Evolutionary conservation across 2,329 filamentous ascomycete genomes (phyloP).

Genomic region (Fusarium annulatum): DNA sequence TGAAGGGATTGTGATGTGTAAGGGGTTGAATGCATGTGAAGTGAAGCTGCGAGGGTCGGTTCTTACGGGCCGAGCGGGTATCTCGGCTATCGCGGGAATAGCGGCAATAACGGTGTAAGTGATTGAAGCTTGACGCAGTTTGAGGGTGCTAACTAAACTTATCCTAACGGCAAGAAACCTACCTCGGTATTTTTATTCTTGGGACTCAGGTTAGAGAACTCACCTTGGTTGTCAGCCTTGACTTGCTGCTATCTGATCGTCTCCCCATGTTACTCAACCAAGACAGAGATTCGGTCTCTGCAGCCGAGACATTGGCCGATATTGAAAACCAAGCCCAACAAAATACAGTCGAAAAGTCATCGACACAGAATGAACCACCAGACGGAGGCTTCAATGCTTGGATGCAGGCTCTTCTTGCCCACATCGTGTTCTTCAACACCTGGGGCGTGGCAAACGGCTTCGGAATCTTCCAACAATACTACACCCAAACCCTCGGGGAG

Average conservation of each 20-base stretch:
- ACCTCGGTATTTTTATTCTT: not conserved
- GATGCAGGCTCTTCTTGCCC: slow-evolving; percentile 49
- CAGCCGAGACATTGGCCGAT: slow-evolving; percentile 10
- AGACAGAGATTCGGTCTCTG: not conserved
- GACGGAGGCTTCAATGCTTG: slow-evolving; percentile 43
- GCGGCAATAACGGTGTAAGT: not conserved
- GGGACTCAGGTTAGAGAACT: rapidly evolving
- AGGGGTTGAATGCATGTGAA: not conserved
- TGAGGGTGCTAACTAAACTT: not conserved
- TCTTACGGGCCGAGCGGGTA: slow-evolving; percentile 29
- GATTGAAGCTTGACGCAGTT: not conserved
- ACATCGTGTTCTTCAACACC: slow-evolving; percentile 56
- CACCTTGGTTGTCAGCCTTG: no score
- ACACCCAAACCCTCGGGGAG: slow-evolving; percentile 49
- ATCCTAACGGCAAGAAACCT: no score
- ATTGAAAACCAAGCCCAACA: slow-evolving; percentile 2
- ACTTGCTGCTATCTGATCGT: rapidly evolving
- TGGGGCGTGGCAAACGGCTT: slow-evolving; percentile 61
- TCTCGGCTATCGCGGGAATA: slow-evolving; percentile 10
- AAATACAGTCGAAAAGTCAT: not conserved
- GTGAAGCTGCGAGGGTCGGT: slow-evolving; percentile 8
- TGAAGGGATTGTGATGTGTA: not conserved
- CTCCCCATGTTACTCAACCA: not conserved
- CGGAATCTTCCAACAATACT: slow-evolving; percentile 60
- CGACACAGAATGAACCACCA: slow-evolving; percentile 1